These are phyloP conservation scores for Leccinum pachyderme DNA, from an alignment of 1,284 basidiomycete species.

Conservation along the genomic window DNA sequence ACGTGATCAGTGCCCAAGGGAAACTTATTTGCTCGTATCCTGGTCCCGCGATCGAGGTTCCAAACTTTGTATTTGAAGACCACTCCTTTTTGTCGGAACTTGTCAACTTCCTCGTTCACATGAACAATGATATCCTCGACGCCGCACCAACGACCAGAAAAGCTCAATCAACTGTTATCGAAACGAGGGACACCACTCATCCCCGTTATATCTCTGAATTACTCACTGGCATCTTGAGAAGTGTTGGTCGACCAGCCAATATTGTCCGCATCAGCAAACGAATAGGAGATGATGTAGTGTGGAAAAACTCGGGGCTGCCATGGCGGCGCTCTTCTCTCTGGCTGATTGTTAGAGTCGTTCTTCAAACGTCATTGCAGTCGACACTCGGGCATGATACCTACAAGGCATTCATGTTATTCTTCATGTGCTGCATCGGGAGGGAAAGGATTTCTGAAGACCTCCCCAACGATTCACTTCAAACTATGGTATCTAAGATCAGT, in stretches of 20 bases:
- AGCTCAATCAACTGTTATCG: neutral
- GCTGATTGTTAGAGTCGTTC: neutral
- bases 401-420: neutral
- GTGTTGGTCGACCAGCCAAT: neutral
- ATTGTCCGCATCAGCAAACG: neutral
- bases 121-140: neutral
- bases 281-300: neutral
- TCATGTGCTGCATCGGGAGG: conserved; percentile 33
- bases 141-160: neutral
- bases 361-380: neutral
- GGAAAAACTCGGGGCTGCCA: neutral
- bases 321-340: neutral
- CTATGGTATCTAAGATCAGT: conserved; percentile 33
- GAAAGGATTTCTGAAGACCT: conserved; percentile 20
- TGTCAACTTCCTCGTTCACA: neutral
- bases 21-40: neutral
- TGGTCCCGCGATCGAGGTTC: neutral
- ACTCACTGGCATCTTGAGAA: neutral
- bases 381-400: neutral
- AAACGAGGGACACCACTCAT: neutral
- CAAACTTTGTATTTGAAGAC: neutral
- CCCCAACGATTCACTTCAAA: conserved; percentile 34
- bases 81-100: neutral
- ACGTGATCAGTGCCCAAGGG: neutral
- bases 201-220: neutral